Base-by-base conservation (phyloP, 2,329 filamentous ascomycete species). In the Rhexocercosporidium sp. region DNA sequence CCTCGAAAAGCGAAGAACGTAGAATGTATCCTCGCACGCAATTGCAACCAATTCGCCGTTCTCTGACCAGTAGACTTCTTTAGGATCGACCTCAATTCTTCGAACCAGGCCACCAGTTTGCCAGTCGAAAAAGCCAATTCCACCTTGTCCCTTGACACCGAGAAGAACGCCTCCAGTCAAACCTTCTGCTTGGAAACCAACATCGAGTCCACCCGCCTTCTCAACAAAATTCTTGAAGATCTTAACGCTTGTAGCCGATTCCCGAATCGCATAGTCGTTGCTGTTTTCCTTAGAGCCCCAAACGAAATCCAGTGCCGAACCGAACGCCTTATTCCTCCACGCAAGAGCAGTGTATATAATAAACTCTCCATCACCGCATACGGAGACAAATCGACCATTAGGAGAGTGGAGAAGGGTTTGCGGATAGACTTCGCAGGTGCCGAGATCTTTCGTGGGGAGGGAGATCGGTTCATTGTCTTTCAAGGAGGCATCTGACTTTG, bases 141-240 rank as follows among this genome's bases (percentile, higher is more conserved):
- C 95, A 61, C 95, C 96, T 78, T 97, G 93, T 9, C 96, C 96
- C 79, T 93, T 97, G 9, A 98, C 94, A 83, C 96, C 96, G 12
- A 99, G 88, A 27, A 99, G 84, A 63, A 97, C 88, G 76, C 96
- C 96, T 27, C 94, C 95, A 57, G 90, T 92, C 56, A 99, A 84
- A 18, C 94, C 95, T 72, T 99, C 96, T 1, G 94, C 95, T 73
- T 96, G 92, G 84, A 97, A 99, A 12, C 94, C 94, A 64, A 98
- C 93, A 78, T 99, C 95, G 37, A 99, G 84, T 11, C 94, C 93
- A 66, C 92, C 93, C 31, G 86, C 82, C 81, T 96, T 95, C 79
- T 98, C 96, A 73, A 94, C 91, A 82, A 99, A 98, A 81, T 98
- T 98, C 81, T 96, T 95, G 86, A 96, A 98, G 41, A 98, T 89